A percentile compares a stretch with the other conserved stretches of the same genome.
These are phyloP conservation scores for Truncatella angustata DNA, from an alignment of 2,329 filamentous ascomycete genomes.

Conservation along the genomic window DNA sequence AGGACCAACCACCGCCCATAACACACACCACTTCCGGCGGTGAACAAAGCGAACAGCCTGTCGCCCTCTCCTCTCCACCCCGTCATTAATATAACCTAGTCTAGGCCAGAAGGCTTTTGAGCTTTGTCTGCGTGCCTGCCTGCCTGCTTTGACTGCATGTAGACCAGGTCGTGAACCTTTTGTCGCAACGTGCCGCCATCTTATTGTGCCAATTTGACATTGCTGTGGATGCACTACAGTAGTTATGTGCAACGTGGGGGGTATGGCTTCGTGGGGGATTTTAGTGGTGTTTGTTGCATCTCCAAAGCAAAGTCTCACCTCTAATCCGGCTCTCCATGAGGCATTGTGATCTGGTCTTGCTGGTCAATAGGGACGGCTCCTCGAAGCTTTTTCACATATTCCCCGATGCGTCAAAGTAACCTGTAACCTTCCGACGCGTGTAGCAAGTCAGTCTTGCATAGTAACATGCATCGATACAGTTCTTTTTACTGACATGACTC, in stretches of 20 bases:
- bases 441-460: too few relatives aligned
- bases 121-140: too few relatives aligned
- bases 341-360: background rate
- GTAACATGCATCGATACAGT: too few relatives aligned
- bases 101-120: background rate
- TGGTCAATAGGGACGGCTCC: too few relatives aligned
- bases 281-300: background rate
- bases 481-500: too few relatives aligned
- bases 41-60: background rate
- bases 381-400: too few relatives aligned
- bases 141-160: background rate
- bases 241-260: constrained; percentile 4
- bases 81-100: background rate
- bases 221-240: background rate
- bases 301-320: background rate
- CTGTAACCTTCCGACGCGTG: too few relatives aligned
- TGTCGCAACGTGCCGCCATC: constrained; percentile 11
- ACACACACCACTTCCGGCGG: constrained; percentile 1
- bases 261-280: background rate
- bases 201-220: constrained; percentile 8
- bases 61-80: background rate
- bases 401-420: too few relatives aligned
- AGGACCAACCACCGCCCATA: background rate
- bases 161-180: background rate
- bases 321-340: background rate